phyloP scores from a whole-genome alignment of 2,329 filamentous ascomycete species.

The Didymella glomerata region DNA sequence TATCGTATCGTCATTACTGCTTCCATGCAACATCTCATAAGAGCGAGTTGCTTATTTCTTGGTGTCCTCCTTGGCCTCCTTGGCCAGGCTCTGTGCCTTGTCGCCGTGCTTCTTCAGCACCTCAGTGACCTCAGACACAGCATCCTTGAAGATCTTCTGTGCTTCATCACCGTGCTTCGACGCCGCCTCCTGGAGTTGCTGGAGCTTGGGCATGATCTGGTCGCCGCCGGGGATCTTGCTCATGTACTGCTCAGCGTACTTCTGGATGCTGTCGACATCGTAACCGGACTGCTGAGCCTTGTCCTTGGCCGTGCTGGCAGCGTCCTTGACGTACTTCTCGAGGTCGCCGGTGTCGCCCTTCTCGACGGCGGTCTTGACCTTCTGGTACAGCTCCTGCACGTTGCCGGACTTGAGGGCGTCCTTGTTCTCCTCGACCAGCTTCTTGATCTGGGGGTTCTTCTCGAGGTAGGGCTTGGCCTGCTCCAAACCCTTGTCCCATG shows the following conservation, averaged over 20 bases:
- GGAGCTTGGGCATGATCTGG: constrained; percentile 71
- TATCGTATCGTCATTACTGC: constrained; percentile 12
- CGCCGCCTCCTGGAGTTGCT: constrained; percentile 70
- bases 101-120: constrained; percentile 48
- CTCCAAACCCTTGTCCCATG: constrained; percentile 75
- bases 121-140: constrained; percentile 47
- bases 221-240: constrained; percentile 70
- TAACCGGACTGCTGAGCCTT: constrained; percentile 65
- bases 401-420: constrained; percentile 74
- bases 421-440: constrained; percentile 75
- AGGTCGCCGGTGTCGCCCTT: constrained; percentile 68
- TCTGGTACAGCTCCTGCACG: constrained; percentile 68
- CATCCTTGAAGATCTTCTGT: constrained; percentile 73
- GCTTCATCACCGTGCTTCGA: constrained; percentile 75
- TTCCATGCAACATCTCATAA: neutral
- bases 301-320: constrained; percentile 66
- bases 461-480: constrained; percentile 76
- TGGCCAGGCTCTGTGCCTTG: constrained; percentile 42
- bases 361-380: constrained; percentile 67
- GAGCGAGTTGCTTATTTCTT: constrained; percentile 38
- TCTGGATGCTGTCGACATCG: constrained; percentile 49
- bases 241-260: constrained; percentile 66
- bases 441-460: constrained; percentile 78
- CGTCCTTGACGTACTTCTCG: constrained; percentile 67
- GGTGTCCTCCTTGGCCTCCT: constrained; percentile 48